phyloP scores from a whole-genome alignment of 345 rosid genomes.

The Aethionema arabicum region DNA sequence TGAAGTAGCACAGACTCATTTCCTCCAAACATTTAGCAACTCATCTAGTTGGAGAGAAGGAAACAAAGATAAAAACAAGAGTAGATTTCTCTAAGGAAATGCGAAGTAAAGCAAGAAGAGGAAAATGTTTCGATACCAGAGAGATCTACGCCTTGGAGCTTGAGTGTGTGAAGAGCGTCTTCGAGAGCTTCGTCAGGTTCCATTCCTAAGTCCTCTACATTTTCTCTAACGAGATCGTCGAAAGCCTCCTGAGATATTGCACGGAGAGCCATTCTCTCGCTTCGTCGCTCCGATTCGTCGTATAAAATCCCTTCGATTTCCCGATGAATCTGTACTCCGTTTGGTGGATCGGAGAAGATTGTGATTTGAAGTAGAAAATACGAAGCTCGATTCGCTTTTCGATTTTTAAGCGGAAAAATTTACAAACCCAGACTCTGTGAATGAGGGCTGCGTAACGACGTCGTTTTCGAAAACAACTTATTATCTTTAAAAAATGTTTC shows the following conservation, averaged over 20 bases:
- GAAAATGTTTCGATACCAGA: constrained; percentile 43
- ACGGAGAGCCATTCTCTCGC: constrained; percentile 49
- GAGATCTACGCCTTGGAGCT: constrained; percentile 94
- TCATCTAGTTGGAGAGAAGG: neutral
- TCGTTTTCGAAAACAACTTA: no score
- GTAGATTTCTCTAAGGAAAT: neutral
- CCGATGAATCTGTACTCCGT: neutral
- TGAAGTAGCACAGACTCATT: constrained; percentile 5
- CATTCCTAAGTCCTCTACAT: constrained; percentile 85
- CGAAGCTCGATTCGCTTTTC: neutral
- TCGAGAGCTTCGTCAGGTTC: constrained; percentile 85
- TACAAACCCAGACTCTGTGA: no score
- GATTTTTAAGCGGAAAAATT: constrained; percentile 10
- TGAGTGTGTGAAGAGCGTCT: constrained; percentile 80
- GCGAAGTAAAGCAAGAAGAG: neutral
- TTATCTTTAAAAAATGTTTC: no score
- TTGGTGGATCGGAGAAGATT: constrained; percentile 5
- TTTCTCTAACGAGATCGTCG: constrained; percentile 81
- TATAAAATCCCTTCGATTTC: neutral
- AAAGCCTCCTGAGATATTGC: constrained; percentile 86
- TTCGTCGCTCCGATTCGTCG: constrained; percentile 41
- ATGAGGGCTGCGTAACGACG: no score
- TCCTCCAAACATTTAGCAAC: no score
- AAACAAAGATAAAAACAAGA: neutral
- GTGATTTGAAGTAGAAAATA: constrained; percentile 5